Base-by-base conservation (phyloP, 371 early-diverging fungal genomes). In the Sporodiniella umbellata region DNA sequence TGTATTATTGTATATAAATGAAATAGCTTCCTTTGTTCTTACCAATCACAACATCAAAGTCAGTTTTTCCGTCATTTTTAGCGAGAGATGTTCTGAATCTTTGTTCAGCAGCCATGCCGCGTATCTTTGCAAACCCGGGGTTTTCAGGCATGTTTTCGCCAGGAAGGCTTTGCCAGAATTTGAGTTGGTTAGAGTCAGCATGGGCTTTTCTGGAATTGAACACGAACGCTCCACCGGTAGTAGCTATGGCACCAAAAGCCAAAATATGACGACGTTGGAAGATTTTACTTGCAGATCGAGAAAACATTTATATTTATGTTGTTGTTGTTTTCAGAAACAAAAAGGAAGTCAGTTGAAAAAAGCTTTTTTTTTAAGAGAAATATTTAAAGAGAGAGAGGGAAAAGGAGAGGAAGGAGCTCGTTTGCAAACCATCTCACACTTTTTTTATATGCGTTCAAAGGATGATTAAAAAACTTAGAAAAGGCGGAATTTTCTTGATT, bases 1-100 rank as follows among this genome's bases (percentile, higher is more conserved):
- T n/a, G n/a, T n/a, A n/a, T n/a, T n/a, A n/a, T n/a, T n/a, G n/a
- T n/a, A n/a, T n/a, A n/a, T n/a, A n/a, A n/a, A n/a, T n/a, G n/a
- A n/a, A n/a, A n/a, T n/a, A n/a, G n/a, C n/a, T n/a, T n/a, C n/a
- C n/a, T n/a, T n/a, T n/a, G 26, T 21, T 53, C 51, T 53, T 68
- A 68, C 73, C 73, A 56, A 72, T 72, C 4, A 72, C 73, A 4
- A 72, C 73, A 53, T 72, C 73, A 56, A 72, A 72, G 31, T 72
- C 73, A 1, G 69, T 72, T 51, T 72, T 72, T 35, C 73, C 73
- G 49, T 68, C 66, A 43, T 62, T 60, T 44, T 66, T 51, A 40
- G 73, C 45, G 10, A 72, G 48, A 10, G 69, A 51, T 1, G 73
- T 72, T 50, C 73, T 68, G 42, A 72, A 72, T 33, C 69, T 53